Evolutionary conservation across 257 asterid genomes (phyloP), one percentile per base, ranked within the genome.

Genomic region (Przewalskia tangutica): DNA sequence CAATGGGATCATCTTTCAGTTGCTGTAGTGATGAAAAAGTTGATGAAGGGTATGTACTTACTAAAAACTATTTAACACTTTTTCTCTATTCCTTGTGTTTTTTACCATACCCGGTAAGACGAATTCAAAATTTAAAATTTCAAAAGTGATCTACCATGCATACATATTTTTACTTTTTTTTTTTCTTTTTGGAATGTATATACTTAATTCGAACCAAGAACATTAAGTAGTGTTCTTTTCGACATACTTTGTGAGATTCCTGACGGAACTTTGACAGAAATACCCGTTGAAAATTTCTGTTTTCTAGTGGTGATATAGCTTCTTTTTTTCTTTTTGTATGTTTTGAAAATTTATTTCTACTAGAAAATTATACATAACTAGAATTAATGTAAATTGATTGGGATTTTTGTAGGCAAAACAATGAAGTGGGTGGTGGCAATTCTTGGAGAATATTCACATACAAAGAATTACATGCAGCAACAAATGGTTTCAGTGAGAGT

Each of bases 401-500:
- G 14, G 32, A 42, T 76, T 20, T 58, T 51, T 81, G 73, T 70
- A 92, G 98, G 81, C 79, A 81, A 56, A 79, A 42, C 18, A 79
- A 79, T 79, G 59, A 85, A 6, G 6, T 85, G 12, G 84, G 85
- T 8, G 97, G 92, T 65, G 90, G 84, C 4, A 85, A 58, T 54
- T 54, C 88, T 2, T 93, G 98, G 98, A 86, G 97, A 79, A 90
- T 93, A 51, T 92, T 92, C 89, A 92, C 93, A 55, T 92, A 90
- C 86, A 93, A 92, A 83, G 98, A 93, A 87, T 86, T 93, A 83
- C 89, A 92, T 68, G 50, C 90, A 0, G 96, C 98, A 6, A 93
- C 98, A 7, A 92, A 90, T 85, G 98, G 98, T 10, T 93, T 93
- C 83, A 86, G 90, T 84, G 97, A 92, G 55, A 93, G 90, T 55